phyloP scores from a whole-genome alignment of 495 filamentous ascomycete genomes.

The Aspergillus affinis region DNA sequence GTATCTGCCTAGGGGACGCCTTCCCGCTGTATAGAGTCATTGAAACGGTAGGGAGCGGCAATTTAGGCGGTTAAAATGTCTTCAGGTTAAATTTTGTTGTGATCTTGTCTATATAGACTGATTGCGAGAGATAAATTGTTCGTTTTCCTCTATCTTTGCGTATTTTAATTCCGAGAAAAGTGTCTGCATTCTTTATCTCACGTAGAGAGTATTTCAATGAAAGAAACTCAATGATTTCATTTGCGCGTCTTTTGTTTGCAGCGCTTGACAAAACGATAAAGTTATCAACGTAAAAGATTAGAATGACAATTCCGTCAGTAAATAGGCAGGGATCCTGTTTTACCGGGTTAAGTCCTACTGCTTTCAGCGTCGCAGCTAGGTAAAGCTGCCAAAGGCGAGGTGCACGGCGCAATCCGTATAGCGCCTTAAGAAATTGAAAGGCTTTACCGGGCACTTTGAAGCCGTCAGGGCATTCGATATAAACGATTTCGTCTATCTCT shows the following conservation, averaged over 20 bases:
- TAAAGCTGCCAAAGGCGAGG: slow-evolving; percentile 21
- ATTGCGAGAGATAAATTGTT: too few relatives aligned
- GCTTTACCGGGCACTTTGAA: slow-evolving; percentile 1
- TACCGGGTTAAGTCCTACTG: slow-evolving; percentile 19
- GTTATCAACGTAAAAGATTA: slow-evolving; percentile 17
- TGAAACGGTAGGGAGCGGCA: too few relatives aligned
- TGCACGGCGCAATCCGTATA: slow-evolving; percentile 27
- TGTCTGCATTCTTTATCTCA: not conserved
- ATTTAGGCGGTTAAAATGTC: too few relatives aligned
- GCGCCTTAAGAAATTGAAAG: slow-evolving; percentile 14
- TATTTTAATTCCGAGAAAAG: not conserved
- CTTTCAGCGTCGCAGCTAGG: slow-evolving; percentile 11
- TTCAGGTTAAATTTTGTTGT: too few relatives aligned
- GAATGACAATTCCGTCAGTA: slow-evolving; percentile 13
- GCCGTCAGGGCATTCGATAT: slow-evolving; percentile 17
- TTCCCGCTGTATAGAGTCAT: too few relatives aligned
- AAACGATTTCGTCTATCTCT: slow-evolving; percentile 21
- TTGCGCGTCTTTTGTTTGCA: slow-evolving; percentile 14
- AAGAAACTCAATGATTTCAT: not conserved
- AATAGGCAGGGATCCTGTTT: slow-evolving; percentile 23
- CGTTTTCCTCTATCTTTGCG: too few relatives aligned
- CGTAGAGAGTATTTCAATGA: not conserved
- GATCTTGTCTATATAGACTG: too few relatives aligned
- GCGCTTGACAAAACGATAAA: slow-evolving; percentile 18
- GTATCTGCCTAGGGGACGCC: too few relatives aligned